These are phyloP conservation scores for Boletus sp. DNA, from an alignment of 768 basidiomycete genomes.

Conservation along the genomic window DNA sequence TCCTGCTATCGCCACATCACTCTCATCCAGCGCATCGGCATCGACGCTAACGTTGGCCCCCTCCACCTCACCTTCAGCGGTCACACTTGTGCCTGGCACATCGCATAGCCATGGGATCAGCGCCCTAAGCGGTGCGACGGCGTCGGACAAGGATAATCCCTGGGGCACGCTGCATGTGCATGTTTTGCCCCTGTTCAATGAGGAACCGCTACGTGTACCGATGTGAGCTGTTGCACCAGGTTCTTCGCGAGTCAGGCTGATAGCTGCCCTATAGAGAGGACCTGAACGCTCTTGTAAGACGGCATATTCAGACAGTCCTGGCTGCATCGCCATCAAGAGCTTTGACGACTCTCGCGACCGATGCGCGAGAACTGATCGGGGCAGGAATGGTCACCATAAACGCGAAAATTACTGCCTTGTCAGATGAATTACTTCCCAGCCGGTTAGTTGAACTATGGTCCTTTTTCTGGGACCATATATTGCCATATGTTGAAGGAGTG, in stretches of 20 bases:
- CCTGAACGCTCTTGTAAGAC: conserved; percentile 75
- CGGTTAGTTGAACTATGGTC: conserved; percentile 87
- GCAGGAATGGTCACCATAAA: conserved; percentile 92
- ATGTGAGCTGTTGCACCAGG: conserved; percentile 50
- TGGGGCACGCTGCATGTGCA: conserved; percentile 85
- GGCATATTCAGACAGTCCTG: conserved; percentile 72
- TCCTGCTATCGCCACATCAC: conserved; percentile 38
- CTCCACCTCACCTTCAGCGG: conserved; percentile 38
- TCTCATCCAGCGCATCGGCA: conserved; percentile 45
- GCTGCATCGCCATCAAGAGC: conserved; percentile 73
- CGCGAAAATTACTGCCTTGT: conserved; percentile 70
- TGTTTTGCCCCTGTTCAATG: conserved; percentile 88
- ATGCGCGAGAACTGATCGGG: conserved; percentile 78
- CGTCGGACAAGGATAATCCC: conserved; percentile 56
- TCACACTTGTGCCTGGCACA: conserved; percentile 30
- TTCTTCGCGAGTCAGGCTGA: conserved; percentile 8
- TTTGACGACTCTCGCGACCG: conserved; percentile 67
- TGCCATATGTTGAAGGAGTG: conserved; percentile 86
- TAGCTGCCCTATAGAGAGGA: conserved; percentile 61
- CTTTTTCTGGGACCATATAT: conserved; percentile 89
- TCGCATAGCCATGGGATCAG: conserved; percentile 30
- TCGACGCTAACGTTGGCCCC: conserved; percentile 41
- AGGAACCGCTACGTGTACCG: conserved; percentile 78
- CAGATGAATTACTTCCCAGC: conserved; percentile 73
- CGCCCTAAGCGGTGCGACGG: conserved; percentile 20